Conservation (phyloP, 2,329 filamentous ascomycete genomes). For the Chrysoporthe cubensis region DNA sequence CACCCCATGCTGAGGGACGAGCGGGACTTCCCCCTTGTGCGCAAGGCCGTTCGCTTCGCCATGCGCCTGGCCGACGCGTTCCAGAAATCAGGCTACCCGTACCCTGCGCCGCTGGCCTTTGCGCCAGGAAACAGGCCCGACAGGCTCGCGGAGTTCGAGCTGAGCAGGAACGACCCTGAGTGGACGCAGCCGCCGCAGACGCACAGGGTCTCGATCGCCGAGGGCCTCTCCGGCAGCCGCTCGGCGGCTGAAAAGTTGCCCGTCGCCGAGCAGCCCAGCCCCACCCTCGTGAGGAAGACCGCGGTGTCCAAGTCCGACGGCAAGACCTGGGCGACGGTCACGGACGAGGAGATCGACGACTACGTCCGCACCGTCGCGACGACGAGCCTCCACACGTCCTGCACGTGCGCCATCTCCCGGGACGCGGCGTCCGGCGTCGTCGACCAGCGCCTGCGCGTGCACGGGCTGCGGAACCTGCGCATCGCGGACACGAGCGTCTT, state of each 20-base stretch:
- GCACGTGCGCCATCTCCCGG: conserved; percentile 45
- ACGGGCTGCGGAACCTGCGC: conserved; percentile 32
- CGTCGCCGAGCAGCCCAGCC: not conserved
- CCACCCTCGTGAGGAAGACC: not conserved
- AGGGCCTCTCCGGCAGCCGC: not conserved
- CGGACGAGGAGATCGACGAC: conserved; percentile 38
- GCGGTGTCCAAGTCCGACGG: not conserved
- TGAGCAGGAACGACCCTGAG: not conserved
- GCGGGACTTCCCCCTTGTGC: conserved; percentile 35
- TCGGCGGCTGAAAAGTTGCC: not conserved
- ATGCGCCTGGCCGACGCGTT: conserved; percentile 38
- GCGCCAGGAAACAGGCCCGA: conserved; percentile 34
- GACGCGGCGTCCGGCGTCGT: conserved; percentile 31
- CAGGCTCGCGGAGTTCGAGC: conserved; percentile 11
- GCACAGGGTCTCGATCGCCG: not conserved
- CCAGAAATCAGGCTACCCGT: conserved; percentile 35
- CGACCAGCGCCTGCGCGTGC: conserved; percentile 34
- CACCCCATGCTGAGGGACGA: conserved; percentile 39
- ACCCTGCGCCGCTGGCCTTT: conserved; percentile 33
- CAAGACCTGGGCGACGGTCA: conserved; percentile 34
- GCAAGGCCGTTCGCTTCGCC: conserved; percentile 37
- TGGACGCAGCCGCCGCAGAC: not conserved
- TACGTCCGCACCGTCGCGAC: conserved; percentile 32
- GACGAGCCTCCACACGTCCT: conserved; percentile 42
- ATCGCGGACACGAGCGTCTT: conserved; percentile 39